Evolutionary conservation across 768 basidiomycete species (phyloP).

Genomic region (Lentinula edodes): DNA sequence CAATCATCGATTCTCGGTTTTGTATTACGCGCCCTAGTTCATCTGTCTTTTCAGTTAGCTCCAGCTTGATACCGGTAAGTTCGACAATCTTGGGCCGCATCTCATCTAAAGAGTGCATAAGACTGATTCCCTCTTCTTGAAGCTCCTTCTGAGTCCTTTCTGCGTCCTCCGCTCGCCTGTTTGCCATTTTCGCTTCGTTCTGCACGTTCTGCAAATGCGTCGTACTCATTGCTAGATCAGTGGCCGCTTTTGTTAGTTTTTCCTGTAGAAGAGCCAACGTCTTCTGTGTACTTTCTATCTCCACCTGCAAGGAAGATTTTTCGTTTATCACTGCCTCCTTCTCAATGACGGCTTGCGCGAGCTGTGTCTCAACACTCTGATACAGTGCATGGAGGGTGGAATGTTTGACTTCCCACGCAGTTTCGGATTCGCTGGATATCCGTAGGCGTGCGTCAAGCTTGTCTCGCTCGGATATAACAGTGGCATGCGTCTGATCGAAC

Average conservation of each 20-base stretch:
- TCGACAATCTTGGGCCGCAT: conserved; percentile 84
- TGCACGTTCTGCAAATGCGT: conserved; percentile 58
- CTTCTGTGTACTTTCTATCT: conserved; percentile 39
- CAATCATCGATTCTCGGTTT: conserved; percentile 52
- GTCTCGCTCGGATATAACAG: conserved; percentile 60
- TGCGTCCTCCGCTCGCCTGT: conserved; percentile 67
- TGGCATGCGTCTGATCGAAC: conserved; percentile 42
- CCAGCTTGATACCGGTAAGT: conserved; percentile 65
- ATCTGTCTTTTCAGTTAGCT: conserved; percentile 61
- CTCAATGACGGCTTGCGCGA: conserved; percentile 40
- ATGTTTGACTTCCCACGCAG: conserved; percentile 43
- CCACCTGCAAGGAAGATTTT: conserved; percentile 42
- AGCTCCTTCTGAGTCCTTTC: conserved; percentile 67
- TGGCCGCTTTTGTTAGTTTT: conserved; percentile 49
- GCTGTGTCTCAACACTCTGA: conserved; percentile 30
- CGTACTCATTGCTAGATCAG: conserved; percentile 46
- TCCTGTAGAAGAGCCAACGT: conserved; percentile 50
- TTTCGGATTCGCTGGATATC: conserved; percentile 34
- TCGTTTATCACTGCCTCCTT: conserved; percentile 44
- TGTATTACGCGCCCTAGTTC: conserved; percentile 47
- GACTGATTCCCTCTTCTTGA: conserved; percentile 69
- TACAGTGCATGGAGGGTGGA: conserved; percentile 38
- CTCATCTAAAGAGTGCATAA: conserved; percentile 80
- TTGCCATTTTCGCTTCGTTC: conserved; percentile 59
- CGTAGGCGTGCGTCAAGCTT: conserved; percentile 42